Evolutionary conservation across 2,329 filamentous ascomycete species (phyloP), one percentile per base, ranked within the genome.

Genomic region (Hypomyces perniciosus): DNA sequence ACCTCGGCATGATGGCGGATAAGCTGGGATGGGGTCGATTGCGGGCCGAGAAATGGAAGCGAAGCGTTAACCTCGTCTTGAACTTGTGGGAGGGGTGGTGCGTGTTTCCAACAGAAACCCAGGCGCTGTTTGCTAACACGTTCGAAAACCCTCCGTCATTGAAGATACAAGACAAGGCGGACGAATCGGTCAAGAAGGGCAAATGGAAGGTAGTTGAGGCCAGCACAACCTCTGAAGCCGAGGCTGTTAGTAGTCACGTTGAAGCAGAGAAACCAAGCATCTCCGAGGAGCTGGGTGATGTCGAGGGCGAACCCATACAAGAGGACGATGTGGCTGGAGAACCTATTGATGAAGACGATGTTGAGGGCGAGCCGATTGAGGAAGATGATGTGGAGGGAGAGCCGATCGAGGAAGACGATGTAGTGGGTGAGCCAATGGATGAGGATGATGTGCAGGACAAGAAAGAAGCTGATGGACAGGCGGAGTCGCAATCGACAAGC

Each of bases 11-110:
- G 50, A 78, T 95, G 53, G 83, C 90, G 6, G 84, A 85, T 59
- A 83, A 81, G 48, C 71, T 87, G 26, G 76, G 77, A 41, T 95
- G 90, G 90, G 91, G 91, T 8, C 81, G 88, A 1, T 72, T 96
- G 55, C 84, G 88, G 20, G 84, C 85, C 4, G 88, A 93, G 55
- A 91, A 92, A 68, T 93, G 88, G 86, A 88, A 87, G 66, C 80
- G 88, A 45, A 90, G 86, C 60, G 76, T 93, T 37, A 77, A 78
- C 3, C 75, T 83, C 5, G 75, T 93, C 2, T 71, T 93, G 7
- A 77, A 79, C 43, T 71, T 90, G 34, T 93, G 88, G 82, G 82
- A 85, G 57, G 78, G 80, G 6, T 85, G 81, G 82, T 84, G 79
- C 57, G 80, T 83, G 1, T 95, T 95, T 58, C 84, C 87, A 1